Conservation (phyloP, 805 yeast genomes). For the Ogataea thermomethanolica region DNA sequence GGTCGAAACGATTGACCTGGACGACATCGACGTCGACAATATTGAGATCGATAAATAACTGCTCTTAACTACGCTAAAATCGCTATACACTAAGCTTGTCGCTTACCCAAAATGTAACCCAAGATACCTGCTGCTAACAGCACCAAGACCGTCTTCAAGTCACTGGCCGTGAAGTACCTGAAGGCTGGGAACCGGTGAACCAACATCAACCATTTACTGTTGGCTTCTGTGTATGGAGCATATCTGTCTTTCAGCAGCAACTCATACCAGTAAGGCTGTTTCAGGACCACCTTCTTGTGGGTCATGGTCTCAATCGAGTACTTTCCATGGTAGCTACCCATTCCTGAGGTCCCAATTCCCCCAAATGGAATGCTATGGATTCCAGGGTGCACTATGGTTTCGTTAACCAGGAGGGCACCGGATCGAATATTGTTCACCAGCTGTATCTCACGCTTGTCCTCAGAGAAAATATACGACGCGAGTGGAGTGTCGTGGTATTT, state of each 20-base stretch:
- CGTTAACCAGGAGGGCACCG: slow-evolving; percentile 71
- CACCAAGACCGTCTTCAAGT: slow-evolving; percentile 2
- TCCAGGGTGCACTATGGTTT: slow-evolving; percentile 69
- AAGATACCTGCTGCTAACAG: slow-evolving; percentile 1
- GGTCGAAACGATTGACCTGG: slow-evolving; percentile 13
- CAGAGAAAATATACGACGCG: slow-evolving; percentile 69
- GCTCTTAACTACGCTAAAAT: too few species aligned
- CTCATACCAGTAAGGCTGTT: slow-evolving; percentile 63
- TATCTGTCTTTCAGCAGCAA: slow-evolving; percentile 55
- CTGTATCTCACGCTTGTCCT: slow-evolving; percentile 43
- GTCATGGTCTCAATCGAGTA: slow-evolving; percentile 69
- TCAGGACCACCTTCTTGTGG: slow-evolving; percentile 65
- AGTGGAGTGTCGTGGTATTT: slow-evolving; percentile 71
- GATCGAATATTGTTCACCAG: slow-evolving; percentile 59
- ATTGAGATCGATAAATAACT: too few species aligned
- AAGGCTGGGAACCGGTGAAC: slow-evolving; percentile 11
- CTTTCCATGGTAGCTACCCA: slow-evolving; percentile 78
- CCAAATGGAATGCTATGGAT: slow-evolving; percentile 76
- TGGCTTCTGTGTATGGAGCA: slow-evolving; percentile 48
- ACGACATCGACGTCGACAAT: slow-evolving; percentile 9
- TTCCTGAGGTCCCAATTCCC: slow-evolving; percentile 83
- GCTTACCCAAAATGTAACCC: slow-evolving; percentile 1
- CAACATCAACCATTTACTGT: slow-evolving; percentile 24
- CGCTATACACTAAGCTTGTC: neutral
- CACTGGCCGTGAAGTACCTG: neutral